A percentile compares a stretch with the other conserved stretches of the same genome.
Evolutionary conservation across 139 green algal genomes (phyloP).

Genomic region (Tetratostichococcus sp.): DNA sequence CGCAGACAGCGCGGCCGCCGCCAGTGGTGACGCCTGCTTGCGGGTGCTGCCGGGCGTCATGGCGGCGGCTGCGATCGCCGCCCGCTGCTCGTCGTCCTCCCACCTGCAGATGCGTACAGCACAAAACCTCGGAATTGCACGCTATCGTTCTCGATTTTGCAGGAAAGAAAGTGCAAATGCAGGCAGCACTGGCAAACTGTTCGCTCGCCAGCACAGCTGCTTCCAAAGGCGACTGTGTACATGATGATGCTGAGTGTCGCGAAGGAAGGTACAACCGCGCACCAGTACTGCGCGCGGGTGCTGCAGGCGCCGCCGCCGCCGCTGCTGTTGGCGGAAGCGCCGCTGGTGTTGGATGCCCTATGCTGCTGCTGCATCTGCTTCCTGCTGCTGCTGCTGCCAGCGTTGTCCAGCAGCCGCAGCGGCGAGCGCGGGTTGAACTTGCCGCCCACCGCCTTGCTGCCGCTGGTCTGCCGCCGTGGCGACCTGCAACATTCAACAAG

Average conservation of each 20-base stretch:
- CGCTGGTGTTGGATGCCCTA: background rate
- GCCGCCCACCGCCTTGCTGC: background rate
- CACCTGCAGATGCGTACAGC: background rate
- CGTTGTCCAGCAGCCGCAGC: background rate
- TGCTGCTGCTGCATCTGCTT: background rate
- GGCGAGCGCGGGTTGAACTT: background rate
- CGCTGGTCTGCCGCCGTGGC: background rate
- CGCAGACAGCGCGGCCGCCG: background rate
- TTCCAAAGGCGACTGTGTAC: too few species aligned
- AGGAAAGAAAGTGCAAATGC: background rate
- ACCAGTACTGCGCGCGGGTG: too few species aligned
- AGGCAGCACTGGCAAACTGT: too few species aligned
- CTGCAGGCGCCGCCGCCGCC: too few species aligned
- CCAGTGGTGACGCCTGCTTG: background rate
- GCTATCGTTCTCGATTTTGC: background rate
- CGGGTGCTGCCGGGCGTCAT: background rate
- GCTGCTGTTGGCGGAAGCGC: too few species aligned
- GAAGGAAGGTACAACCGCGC: too few species aligned
- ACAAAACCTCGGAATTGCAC: background rate
- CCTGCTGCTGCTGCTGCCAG: background rate
- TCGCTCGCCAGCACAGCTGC: too few species aligned
- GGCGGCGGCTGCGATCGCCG: background rate
- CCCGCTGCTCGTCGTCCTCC: background rate
- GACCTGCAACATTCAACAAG: too few species aligned
- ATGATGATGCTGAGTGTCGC: too few species aligned